Conservation (phyloP, 352 stramenopile genomes). For the Phytopythium ostracodes region DNA sequence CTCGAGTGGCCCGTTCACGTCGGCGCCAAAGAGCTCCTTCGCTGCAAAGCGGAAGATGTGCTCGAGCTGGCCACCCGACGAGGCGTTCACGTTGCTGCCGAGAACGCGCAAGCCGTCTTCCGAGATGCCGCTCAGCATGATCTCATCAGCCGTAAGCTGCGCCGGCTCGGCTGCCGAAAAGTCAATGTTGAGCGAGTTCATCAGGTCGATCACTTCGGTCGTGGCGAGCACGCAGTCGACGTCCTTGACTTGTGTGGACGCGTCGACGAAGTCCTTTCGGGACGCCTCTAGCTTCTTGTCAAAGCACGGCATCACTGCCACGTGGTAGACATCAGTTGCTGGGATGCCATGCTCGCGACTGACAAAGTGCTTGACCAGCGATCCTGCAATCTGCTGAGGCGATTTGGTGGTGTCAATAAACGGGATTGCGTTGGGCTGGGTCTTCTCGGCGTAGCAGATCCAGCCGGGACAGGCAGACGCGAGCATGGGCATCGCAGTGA, state of each 20-base stretch:
- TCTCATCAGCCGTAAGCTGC: conserved; percentile 56
- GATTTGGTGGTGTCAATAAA: conserved; percentile 95
- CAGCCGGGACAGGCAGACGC: conserved; percentile 96
- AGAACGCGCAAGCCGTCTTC: conserved; percentile 48
- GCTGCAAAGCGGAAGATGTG: conserved; percentile 91
- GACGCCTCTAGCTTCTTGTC: conserved; percentile 99
- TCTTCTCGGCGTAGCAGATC: conserved; percentile 98
- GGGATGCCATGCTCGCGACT: conserved; percentile 48
- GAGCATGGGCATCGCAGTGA: conserved; percentile 88
- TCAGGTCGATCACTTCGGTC: conserved; percentile 76
- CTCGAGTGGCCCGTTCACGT: conserved; percentile 74
- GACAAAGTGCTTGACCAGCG: conserved; percentile 76
- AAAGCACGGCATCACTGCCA: conserved; percentile 97
- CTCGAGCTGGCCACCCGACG: conserved; percentile 89
- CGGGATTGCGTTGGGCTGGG: conserved; percentile 90
- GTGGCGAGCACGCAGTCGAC: conserved; percentile 95
- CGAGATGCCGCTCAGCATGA: conserved; percentile 66
- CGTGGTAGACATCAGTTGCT: conserved; percentile 88
- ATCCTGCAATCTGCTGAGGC: conserved; percentile 92
- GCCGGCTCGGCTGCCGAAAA: conserved; percentile 65
- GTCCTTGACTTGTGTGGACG: conserved; percentile 66
- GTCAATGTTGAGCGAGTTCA: conserved; percentile 50
- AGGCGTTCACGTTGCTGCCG: conserved; percentile 55
- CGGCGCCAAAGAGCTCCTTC: conserved; percentile 87
- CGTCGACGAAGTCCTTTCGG: conserved; percentile 85